Evolutionary conservation across 164 flowering plant genomes (phyloP), one percentile per base, ranked within the genome.

Genomic region (Stephania japonica): DNA sequence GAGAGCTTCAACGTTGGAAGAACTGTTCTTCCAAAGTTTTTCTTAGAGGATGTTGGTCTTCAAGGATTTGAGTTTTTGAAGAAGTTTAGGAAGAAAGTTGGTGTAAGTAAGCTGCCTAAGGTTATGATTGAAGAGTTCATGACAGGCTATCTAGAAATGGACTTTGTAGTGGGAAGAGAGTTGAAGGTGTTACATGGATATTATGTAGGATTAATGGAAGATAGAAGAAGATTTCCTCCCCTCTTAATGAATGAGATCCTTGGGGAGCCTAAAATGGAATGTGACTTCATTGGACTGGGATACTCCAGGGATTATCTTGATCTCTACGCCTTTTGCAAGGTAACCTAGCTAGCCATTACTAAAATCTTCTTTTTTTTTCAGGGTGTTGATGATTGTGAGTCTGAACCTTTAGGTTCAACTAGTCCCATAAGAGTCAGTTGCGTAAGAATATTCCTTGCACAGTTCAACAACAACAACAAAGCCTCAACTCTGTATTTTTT

Each of bases 101-200:
- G 75, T 11, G 79, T 86, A 7, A 90, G 81, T 73, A 76, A 73
- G 19, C 42, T 87, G 77, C 94, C 95, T 7, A 75, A 43, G 21
- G 81, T 90, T 2, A 89, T 90, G 95, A 84, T 87, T 65, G 95
- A 89, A 61, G 76, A 82, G 42, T 85, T 89, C 64, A 47, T 89
- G 73, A 83, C 59, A 73, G 91, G 89, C 38, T 86, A 84, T 65
- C 26, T 90, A 59, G 79, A 78, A 14, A 74, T 87, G 49, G 89
- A 86, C 21, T 8, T 21, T 42, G 87, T 84, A 42, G 67, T 84
- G 10, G 88, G 88, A 42, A 83, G 79, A 42, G 87, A 86, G 27
- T 23, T 87, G 68, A 79, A 80, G 77, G 85, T 76, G 56, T 27
- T 75, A 63, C 38, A 62, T 68, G 85, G 87, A 14, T 82, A 78